Evolutionary conservation across 148 eudicot species (phyloP), one percentile per base, ranked within the genome.

Genomic region (Suaeda aralocaspica): DNA sequence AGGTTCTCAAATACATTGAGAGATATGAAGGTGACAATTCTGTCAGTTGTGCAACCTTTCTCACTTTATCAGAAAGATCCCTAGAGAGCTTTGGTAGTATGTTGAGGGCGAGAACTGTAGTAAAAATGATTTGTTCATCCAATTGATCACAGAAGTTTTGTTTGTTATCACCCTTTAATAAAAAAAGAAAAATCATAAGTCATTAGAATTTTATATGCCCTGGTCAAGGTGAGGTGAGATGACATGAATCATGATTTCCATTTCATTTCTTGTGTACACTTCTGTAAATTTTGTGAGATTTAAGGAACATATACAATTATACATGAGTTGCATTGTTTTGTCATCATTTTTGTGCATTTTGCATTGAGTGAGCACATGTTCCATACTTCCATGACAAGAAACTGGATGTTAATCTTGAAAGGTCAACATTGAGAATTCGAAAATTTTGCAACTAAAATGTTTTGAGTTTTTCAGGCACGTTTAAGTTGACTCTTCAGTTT

Each of bases 401-500:
- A 0, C 18, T 13, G 30, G 45, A 46, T 0, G 31, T 45, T 71
- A 19, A 46, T 59, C 31, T 31, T 10, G 10, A 12, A 9, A 15
- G 24, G n/a, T 26, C 34, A 31, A n/a, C 19, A 29, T 4, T 57
- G 13, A 4, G 0, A 14, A 13, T 29, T 15, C 29, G 59, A 33
- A 9, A 13, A 8, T 75, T 64, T 33, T 61, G n/a, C 29, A 36
- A 70, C 67, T 52, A 50, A 44, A 22, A 8, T n/a, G 39, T 44
- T 39, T 36, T 66, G 59, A 22, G 64, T 60, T 28, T 14, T 52
- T 46, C 81, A 86, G 90, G 90, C 52, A 86, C 90, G 42, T 86
- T 86, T 49, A 86, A 84, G 79, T 67, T 86, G 84, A 82, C 90
- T 6, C 84, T 86, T 61, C 87, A 86, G 69, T 77, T 81, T 55